Evolutionary conservation across 108 stramenopile genomes (phyloP), one percentile per base, ranked within the genome.

Genomic region (Cyclotella choctawhatcheeana): DNA sequence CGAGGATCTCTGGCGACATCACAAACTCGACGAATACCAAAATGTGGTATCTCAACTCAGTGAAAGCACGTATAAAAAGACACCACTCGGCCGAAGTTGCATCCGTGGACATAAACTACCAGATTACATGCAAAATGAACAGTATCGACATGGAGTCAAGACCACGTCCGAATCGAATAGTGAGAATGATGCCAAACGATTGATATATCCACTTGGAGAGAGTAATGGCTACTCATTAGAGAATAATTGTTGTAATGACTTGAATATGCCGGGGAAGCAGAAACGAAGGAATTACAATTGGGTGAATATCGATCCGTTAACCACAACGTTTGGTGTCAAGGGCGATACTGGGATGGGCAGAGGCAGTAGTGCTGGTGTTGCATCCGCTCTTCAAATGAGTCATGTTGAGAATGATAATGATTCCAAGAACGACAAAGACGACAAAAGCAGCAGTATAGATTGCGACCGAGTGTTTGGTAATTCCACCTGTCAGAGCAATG

Each of bases 241-340:
- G 47, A 63, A 70, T 31, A 61, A n/a, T n/a, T n/a, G n/a, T n/a
- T n/a, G 60, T 66, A 83, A 85, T 74, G 71, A 65, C 25, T 35
- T 67, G 34, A 54, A 52, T 30, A 81, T 85, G 35, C 88, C 88
- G 7, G 87, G 91, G 2, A 82, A 86, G 54, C 90, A 91, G 62
- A 77, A 74, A 52, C 43, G 67, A 24, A 73, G 88, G 12, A 74
- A 82, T 60, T 92, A 92, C 79, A 51, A 82, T 22, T 89, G 90
- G 90, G 69, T 68, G 12, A 44, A n/a, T n/a, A n/a, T 69, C 20
- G 66, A 74, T 56, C 79, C 79, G 1, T 7, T 27, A 34, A 48
- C 59, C 40, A 76, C 59, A 26, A 71, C 45, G 40, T 87, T 69
- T 56, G 79, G 73, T 1, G 60, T 75, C 25, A 74, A 74, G 58